Evolutionary conservation across 371 early-diverging fungal species (phyloP).

Genomic region (Mucor saturninus): DNA sequence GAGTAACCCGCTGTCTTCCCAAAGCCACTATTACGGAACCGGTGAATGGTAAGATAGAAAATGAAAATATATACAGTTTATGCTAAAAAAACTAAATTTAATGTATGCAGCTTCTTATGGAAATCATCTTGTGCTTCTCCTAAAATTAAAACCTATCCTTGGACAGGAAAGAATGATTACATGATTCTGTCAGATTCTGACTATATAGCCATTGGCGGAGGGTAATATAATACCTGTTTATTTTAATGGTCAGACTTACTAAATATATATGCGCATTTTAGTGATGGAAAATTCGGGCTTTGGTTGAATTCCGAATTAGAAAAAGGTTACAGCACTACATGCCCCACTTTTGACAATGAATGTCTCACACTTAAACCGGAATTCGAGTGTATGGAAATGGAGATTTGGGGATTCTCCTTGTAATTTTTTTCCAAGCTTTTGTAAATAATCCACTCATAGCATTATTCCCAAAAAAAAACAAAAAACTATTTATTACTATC

Average conservation of each 20-base stretch:
- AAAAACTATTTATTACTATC: background rate
- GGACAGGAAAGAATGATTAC: slow-evolving; percentile 92
- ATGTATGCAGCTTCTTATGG: slow-evolving; percentile 76
- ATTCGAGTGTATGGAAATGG: slow-evolving; percentile 46
- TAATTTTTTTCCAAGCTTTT: slow-evolving; percentile 1
- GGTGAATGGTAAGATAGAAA: slow-evolving; percentile 78
- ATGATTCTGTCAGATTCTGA: slow-evolving; percentile 82
- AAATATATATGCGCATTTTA: slow-evolving; percentile 25
- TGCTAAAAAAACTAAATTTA: background rate
- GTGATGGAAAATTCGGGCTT: slow-evolving; percentile 86
- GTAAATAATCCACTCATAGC: slow-evolving; percentile 2
- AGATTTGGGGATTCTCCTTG: slow-evolving; percentile 43
- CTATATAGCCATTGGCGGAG: slow-evolving; percentile 92
- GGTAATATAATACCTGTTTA: slow-evolving; percentile 50
- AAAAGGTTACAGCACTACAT: slow-evolving; percentile 79
- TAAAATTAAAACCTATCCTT: slow-evolving; percentile 69
- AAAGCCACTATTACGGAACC: slow-evolving; percentile 82
- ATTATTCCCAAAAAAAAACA: background rate
- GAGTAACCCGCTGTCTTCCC: slow-evolving; percentile 69
- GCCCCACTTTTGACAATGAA: slow-evolving; percentile 91
- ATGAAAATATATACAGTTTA: background rate
- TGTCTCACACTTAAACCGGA: slow-evolving; percentile 49
- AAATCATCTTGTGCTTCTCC: slow-evolving; percentile 44
- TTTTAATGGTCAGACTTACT: slow-evolving; percentile 2
- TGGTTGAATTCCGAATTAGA: slow-evolving; percentile 90